phyloP scores from a whole-genome alignment of 2,329 filamentous ascomycete genomes.

The Colletotrichum cuscutae region DNA sequence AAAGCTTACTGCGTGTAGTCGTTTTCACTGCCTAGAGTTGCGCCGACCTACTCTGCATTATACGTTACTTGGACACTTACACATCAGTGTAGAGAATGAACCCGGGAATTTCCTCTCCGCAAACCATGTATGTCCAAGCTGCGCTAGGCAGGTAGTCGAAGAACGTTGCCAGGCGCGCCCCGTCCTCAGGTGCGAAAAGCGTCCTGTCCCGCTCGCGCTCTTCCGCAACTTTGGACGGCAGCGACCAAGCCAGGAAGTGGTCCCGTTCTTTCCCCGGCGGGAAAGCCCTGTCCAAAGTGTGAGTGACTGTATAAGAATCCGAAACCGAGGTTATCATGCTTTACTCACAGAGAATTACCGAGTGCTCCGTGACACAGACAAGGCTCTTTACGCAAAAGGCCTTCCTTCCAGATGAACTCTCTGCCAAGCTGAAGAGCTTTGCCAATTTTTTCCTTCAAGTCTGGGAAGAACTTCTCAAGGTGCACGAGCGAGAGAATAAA shows the following conservation, averaged over 20 bases:
- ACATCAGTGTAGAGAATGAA: conserved; percentile 50
- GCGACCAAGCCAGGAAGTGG: conserved; percentile 69
- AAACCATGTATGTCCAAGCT: conserved; percentile 51
- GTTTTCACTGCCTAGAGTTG: neutral
- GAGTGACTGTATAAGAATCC: neutral
- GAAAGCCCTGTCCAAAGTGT: conserved; percentile 40
- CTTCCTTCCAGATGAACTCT: conserved; percentile 65
- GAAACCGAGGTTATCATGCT: neutral
- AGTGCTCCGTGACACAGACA: conserved; percentile 74
- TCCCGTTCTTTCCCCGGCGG: conserved; percentile 50
- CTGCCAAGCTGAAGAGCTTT: conserved; percentile 62
- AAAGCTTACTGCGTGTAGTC: neutral
- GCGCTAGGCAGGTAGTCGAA: conserved; percentile 49
- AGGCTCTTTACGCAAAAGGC: conserved; percentile 72
- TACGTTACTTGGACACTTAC: conserved; percentile 20
- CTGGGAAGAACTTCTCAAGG: conserved; percentile 65
- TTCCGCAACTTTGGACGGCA: conserved; percentile 64
- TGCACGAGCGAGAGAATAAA: conserved; percentile 68
- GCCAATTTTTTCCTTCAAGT: conserved; percentile 64
- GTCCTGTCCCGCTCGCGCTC: conserved; percentile 42
- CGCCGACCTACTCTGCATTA: too few relatives aligned
- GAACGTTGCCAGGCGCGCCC: conserved; percentile 45
- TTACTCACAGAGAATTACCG: conserved; percentile 68
- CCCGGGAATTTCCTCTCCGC: conserved; percentile 42
- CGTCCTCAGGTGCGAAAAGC: conserved; percentile 51